Evolutionary conservation across 768 basidiomycete genomes (phyloP), one percentile per base, ranked within the genome.

Genomic region (Coprinopsis cinerea): DNA sequence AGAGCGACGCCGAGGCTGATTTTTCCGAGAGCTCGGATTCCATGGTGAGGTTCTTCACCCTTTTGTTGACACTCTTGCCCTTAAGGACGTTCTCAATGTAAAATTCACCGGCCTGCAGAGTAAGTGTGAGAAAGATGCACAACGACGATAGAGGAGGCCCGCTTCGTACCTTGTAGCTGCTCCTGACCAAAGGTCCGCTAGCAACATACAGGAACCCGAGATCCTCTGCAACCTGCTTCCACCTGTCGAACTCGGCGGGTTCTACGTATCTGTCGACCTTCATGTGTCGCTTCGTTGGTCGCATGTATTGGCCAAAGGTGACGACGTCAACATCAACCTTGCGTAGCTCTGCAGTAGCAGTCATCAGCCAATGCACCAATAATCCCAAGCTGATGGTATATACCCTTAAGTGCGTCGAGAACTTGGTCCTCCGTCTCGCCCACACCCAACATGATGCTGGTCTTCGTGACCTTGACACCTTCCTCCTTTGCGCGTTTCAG

Each of bases 261-360:
- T 91, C 82, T 20, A 98, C 92, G 59, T 99, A 99, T 25, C 92
- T 87, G 57, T 92, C 87, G 9, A 99, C 96, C 67, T 98, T 99
- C 96, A 99, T 98, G 67, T 99, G 96, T 24, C 85, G 80, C 67
- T 98, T 98, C 7, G 96, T 97, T 5, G 96, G 96, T 43, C 96
- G 87, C 96, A 99, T 98, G 67, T 99, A 99, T 69, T 99, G 96
- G 1, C 96, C 96, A 63, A 99, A 98, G 1, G 96, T 99, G 24
- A 99, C 92, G 4, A 99, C 95, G 61, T 98, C 95, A 39, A 98
- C 94, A 56, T 92, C 78, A 40, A 82, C 73, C 56, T 83, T 84
- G 37, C 95, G 85, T 5, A 98, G 77, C 55, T 95, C 96, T 98
- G 24, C 37, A 1, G 15, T 23, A 30, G 51, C 37, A 7, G n/a